Evolutionary conservation across 129 eudicot genomes (phyloP).

Genomic region (Tagetes patula): DNA sequence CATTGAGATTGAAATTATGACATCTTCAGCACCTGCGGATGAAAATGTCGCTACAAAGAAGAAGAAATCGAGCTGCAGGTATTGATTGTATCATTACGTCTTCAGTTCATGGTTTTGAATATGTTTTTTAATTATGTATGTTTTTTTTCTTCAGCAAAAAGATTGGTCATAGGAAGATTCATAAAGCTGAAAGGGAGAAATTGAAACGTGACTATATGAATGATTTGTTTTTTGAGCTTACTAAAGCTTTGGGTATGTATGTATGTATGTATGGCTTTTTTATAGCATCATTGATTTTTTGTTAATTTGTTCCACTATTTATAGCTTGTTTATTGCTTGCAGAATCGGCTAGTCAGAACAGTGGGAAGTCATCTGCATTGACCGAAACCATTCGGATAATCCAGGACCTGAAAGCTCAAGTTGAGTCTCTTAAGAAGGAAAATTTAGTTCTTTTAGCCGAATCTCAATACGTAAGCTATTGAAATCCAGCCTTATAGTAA

Average conservation of each 20-base stretch:
- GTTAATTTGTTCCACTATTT: neutral
- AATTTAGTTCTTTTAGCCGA: constrained; percentile 65
- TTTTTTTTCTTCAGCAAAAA: constrained; percentile 37
- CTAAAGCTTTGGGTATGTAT: constrained; percentile 51
- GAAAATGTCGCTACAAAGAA: constrained; percentile 10
- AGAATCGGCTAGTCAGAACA: constrained; percentile 50
- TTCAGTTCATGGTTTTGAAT: neutral
- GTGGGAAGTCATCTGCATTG: constrained; percentile 68
- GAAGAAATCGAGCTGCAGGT: constrained; percentile 36
- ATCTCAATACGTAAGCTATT: constrained; percentile 68
- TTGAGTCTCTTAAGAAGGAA: constrained; percentile 70
- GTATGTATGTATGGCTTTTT: neutral
- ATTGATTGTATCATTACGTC: neutral
- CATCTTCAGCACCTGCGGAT: constrained; percentile 12
- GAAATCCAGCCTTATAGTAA: neutral
- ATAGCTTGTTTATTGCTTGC: constrained; percentile 20
- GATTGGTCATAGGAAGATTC: constrained; percentile 48
- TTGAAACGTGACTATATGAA: constrained; percentile 79
- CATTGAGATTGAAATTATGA: neutral
- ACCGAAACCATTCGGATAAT: constrained; percentile 57
- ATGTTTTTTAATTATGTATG: neutral
- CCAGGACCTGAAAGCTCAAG: constrained; percentile 53
- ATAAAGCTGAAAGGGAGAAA: constrained; percentile 88
- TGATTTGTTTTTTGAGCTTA: constrained; percentile 52
- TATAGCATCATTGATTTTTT: neutral